phyloP scores from a whole-genome alignment of 1,139 yeast species.

The Blastobotrys arbuscula region DNA sequence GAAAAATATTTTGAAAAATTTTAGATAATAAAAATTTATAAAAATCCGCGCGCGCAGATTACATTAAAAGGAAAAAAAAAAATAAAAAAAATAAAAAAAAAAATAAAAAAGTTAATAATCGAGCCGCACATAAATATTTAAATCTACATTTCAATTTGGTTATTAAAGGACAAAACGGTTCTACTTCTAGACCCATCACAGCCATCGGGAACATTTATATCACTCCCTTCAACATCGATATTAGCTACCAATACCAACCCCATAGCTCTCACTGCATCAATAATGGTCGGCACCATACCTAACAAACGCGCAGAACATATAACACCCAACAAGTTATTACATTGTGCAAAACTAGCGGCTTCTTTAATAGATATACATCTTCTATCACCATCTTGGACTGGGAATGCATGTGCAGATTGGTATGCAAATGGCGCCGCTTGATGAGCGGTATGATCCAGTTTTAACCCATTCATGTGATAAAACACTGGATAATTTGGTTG shows the following conservation, averaged over 20 bases:
- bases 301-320: conserved; percentile 69
- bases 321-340: conserved; percentile 79
- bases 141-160: conserved; percentile 63
- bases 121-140: no score
- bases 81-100: no score
- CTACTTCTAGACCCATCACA: conserved; percentile 70
- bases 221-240: conserved; percentile 16
- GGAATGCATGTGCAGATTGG: conserved; percentile 35
- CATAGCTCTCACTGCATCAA: conserved; percentile 67
- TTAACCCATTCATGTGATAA: conserved; percentile 54
- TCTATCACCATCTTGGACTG: conserved; percentile 34
- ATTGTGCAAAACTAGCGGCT: conserved; percentile 66
- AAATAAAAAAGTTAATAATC: neutral
- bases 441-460: conserved; percentile 31
- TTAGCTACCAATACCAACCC: conserved; percentile 79
- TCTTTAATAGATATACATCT: conserved; percentile 53
- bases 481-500: conserved; percentile 97
- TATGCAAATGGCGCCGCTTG: conserved; percentile 20
- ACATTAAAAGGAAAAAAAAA: neutral
- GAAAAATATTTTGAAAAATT: neutral
- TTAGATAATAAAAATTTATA: neutral
- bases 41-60: no score
- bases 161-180: conserved; percentile 64
- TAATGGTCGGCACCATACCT: conserved; percentile 66
- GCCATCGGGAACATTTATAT: conserved; percentile 36